These are phyloP conservation scores for Neofusicoccum laricinum DNA, from an alignment of 2,329 filamentous ascomycete genomes.

Conservation along the genomic window DNA sequence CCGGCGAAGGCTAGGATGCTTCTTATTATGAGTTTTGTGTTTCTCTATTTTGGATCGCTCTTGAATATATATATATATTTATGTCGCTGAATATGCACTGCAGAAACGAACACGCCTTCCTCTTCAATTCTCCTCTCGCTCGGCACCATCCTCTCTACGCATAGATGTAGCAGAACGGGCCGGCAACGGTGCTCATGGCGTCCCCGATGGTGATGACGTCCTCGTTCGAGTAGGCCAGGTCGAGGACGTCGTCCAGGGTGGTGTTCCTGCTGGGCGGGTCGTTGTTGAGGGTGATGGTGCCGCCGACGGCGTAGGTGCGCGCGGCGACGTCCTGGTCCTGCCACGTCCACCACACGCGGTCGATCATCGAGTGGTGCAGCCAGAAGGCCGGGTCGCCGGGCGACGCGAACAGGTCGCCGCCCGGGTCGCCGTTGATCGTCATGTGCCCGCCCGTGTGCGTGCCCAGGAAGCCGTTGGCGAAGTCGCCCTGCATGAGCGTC, in stretches of 20 bases:
- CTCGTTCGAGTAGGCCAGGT: constrained; percentile 36
- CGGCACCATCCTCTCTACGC: neutral
- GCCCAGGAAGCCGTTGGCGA: constrained; percentile 35
- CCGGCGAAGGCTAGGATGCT: no score
- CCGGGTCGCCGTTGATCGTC: constrained; percentile 45
- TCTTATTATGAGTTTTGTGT: no score
- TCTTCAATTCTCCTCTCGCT: no score
- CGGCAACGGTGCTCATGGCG: constrained; percentile 43
- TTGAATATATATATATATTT: no score
- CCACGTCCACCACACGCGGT: constrained; percentile 51
- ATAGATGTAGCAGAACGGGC: constrained; percentile 49
- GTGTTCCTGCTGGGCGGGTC: constrained; percentile 43
- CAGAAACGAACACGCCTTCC: neutral
- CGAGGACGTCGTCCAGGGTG: constrained; percentile 43
- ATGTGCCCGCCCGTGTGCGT: constrained; percentile 50
- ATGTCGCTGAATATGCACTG: neutral
- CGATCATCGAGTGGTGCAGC: constrained; percentile 49
- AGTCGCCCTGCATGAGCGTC: constrained; percentile 39
- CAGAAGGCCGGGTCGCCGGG: constrained; percentile 49
- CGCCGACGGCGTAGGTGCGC: constrained; percentile 40
- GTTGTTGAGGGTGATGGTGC: constrained; percentile 46
- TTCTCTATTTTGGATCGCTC: no score
- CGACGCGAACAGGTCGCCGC: constrained; percentile 45
- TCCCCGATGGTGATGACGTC: constrained; percentile 35
- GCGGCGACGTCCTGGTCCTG: constrained; percentile 43